Percentiles rank a stretch among this genome's conserved stretches.
These are phyloP conservation scores for Fusarium sp. DNA, from an alignment of 2,329 filamentous ascomycete species.

Conservation along the genomic window DNA sequence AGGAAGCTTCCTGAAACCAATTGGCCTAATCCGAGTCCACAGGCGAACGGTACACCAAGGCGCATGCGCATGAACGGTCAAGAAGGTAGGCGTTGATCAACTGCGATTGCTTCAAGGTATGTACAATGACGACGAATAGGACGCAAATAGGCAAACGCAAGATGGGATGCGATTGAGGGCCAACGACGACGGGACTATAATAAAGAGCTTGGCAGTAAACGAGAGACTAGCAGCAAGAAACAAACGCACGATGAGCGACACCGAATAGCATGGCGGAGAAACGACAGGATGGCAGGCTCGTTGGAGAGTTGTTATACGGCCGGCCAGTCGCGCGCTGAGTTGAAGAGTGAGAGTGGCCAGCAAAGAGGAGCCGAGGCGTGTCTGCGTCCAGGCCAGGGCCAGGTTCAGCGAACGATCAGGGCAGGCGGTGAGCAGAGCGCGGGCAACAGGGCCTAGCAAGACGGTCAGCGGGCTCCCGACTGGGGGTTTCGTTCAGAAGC, in stretches of 20 bases:
- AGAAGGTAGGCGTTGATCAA: conserved; percentile 23
- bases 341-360: conserved; percentile 32
- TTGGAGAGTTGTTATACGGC: conserved; percentile 40
- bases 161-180: conserved; percentile 23
- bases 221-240: conserved; percentile 42
- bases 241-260: conserved; percentile 34
- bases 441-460: conserved; percentile 31
- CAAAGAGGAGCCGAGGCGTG: conserved; percentile 25
- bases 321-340: conserved; percentile 40
- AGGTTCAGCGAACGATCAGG: conserved; percentile 38
- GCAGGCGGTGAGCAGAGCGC: conserved; percentile 43
- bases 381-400: conserved; percentile 1
- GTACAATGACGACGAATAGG: conserved; percentile 33
- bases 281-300: conserved; percentile 36
- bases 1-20: conserved; percentile 35
- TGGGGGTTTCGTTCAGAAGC: conserved; percentile 23
- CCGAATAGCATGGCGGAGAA: conserved; percentile 42
- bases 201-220: conserved; percentile 33
- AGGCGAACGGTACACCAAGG: conserved; percentile 23
- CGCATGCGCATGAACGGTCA: conserved; percentile 37
- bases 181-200: conserved; percentile 32
- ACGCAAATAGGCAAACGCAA: conserved; percentile 28
- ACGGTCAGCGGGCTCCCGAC: conserved; percentile 35
- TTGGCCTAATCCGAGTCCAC: conserved; percentile 38
- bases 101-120: conserved; percentile 28